These are phyloP conservation scores for Dendrobium nobile DNA, from an alignment of 106 monocot genomes.

Conservation along the genomic window DNA sequence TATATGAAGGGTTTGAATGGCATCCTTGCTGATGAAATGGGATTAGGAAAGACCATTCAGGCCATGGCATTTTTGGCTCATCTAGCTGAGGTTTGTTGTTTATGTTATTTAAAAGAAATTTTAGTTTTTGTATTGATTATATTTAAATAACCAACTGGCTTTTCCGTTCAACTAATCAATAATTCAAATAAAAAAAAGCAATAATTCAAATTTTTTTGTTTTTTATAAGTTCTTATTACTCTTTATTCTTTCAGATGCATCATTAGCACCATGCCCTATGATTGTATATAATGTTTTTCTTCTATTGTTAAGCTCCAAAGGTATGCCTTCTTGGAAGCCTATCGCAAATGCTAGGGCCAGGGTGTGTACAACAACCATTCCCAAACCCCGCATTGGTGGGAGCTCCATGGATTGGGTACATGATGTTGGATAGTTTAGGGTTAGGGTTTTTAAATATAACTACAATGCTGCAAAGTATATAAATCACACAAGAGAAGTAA, in stretches of 20 bases:
- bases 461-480: neutral
- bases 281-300: neutral
- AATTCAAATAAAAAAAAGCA: neutral
- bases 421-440: neutral
- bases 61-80: conserved; percentile 97
- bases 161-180: neutral
- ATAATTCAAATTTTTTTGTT: neutral
- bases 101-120: neutral
- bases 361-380: neutral
- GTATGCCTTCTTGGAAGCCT: neutral
- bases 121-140: neutral
- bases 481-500: neutral
- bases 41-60: conserved; percentile 97
- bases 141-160: neutral
- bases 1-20: conserved; percentile 83
- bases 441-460: neutral
- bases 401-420: neutral
- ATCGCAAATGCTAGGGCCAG: neutral
- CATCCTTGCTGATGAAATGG: conserved; percentile 99
- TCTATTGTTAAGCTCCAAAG: neutral
- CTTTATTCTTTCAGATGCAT: neutral
- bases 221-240: neutral
- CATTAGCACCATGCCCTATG: neutral
- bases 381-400: neutral
- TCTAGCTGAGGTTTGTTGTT: conserved; percentile 82